phyloP scores from a whole-genome alignment of 169 alveolate species.

The Cryptosporidium ryanae region DNA sequence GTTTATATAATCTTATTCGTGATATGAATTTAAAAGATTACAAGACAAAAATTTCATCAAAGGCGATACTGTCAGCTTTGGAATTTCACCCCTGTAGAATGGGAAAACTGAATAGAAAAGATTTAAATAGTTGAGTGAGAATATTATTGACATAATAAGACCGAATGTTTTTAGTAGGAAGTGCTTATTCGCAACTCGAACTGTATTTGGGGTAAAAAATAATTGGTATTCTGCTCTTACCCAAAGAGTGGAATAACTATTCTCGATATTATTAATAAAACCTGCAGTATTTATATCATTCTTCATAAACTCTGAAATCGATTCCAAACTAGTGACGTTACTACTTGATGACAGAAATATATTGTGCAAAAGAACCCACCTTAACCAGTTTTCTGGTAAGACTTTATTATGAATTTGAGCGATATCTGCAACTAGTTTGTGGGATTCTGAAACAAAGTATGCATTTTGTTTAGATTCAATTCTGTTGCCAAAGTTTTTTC shows the following conservation, averaged over 20 bases:
- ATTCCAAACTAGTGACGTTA: neutral
- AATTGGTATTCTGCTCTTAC: constrained; percentile 66
- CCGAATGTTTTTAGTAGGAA: constrained; percentile 57
- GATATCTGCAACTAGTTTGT: constrained; percentile 56
- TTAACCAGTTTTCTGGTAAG: constrained; percentile 39
- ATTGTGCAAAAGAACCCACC: constrained; percentile 17
- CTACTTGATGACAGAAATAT: neutral
- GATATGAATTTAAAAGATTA: constrained; percentile 61
- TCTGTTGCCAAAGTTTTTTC: too few relatives aligned
- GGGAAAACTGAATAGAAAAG: constrained; percentile 61
- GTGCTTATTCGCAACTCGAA: constrained; percentile 66
- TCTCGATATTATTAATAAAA: neutral
- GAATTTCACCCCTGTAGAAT: constrained; percentile 60
- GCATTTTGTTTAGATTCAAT: constrained; percentile 26
- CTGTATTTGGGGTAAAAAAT: constrained; percentile 69
- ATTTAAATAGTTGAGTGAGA: constrained; percentile 54
- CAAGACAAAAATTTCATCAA: constrained; percentile 52
- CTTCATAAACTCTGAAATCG: neutral
- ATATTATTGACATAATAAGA: constrained; percentile 44
- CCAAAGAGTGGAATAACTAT: constrained; percentile 59
- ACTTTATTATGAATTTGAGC: constrained; percentile 67
- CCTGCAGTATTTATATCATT: neutral
- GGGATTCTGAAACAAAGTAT: constrained; percentile 48
- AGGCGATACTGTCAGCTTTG: constrained; percentile 64
- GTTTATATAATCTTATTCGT: constrained; percentile 24